phyloP scores from a whole-genome alignment of 106 monocot genomes.

The Apostasia ramifera region DNA sequence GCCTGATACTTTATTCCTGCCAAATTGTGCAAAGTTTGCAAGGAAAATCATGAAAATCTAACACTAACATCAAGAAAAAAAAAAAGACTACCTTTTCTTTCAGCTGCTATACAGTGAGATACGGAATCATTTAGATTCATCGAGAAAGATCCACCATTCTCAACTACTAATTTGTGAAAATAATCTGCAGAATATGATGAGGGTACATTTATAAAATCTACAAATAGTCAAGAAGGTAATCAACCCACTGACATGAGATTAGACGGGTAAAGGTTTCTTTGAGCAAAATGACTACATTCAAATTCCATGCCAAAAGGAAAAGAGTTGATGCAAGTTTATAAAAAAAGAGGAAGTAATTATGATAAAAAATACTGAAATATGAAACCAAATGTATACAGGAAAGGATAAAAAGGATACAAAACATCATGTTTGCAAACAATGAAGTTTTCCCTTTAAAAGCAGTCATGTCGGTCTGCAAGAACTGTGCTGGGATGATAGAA shows the following conservation, averaged over 20 bases:
- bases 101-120: conserved; percentile 90
- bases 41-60: not conserved
- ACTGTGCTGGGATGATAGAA: conserved; percentile 62
- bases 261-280: not conserved
- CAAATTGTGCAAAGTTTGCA: conserved; percentile 1
- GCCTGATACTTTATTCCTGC: conserved; percentile 99
- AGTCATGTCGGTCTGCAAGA: conserved; percentile 73
- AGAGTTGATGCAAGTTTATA: no score
- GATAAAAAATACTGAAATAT: conserved; percentile 1
- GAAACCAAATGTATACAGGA: not conserved
- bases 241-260: not conserved
- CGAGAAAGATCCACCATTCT: conserved; percentile 90
- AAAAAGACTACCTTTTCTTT: conserved; percentile 65
- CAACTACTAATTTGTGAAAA: conserved; percentile 90
- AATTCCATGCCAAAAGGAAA: not conserved
- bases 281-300: not conserved
- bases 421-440: conserved; percentile 81
- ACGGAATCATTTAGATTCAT: conserved; percentile 98
- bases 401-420: conserved; percentile 71
- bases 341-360: not conserved
- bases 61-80: conserved; percentile 8
- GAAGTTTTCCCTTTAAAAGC: conserved; percentile 52
- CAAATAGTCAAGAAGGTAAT: conserved; percentile 26
- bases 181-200: conserved; percentile 68
- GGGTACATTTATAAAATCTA: conserved; percentile 88